These are phyloP conservation scores for Hawksworthiomyces lignivorus DNA, from an alignment of 2,329 filamentous ascomycete species.

Conservation along the genomic window DNA sequence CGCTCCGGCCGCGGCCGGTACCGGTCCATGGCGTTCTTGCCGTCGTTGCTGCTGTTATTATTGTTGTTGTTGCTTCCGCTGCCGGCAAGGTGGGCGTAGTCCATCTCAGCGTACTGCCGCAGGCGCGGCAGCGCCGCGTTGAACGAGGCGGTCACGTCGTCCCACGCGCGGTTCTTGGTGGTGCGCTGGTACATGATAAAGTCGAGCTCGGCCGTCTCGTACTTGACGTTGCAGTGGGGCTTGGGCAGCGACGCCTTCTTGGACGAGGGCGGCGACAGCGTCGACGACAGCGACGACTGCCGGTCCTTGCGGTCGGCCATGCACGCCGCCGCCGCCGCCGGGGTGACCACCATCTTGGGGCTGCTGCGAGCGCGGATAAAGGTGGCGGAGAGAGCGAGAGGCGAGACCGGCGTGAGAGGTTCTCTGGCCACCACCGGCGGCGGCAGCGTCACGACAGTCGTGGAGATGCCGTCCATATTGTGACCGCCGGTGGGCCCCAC, in stretches of 20 bases:
- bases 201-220: slow-evolving; percentile 18
- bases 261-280: background rate
- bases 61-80: background rate
- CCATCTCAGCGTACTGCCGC: slow-evolving; percentile 16
- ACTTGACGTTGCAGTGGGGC: slow-evolving; percentile 19
- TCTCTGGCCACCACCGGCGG: background rate
- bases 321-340: too few species aligned
- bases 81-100: slow-evolving; percentile 3
- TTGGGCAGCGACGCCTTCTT: slow-evolving; percentile 4
- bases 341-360: background rate
- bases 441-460: slow-evolving; percentile 13
- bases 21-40: slow-evolving; percentile 9
- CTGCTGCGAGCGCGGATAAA: background rate
- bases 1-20: slow-evolving; percentile 16
- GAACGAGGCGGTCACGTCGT: slow-evolving; percentile 16
- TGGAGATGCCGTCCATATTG: slow-evolving; percentile 5
- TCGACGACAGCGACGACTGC: background rate
- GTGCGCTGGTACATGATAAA: slow-evolving; percentile 20
- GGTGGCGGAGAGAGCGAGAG: slow-evolving; percentile 5
- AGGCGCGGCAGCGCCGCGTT: slow-evolving; percentile 16
- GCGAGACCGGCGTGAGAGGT: slow-evolving; percentile 11
- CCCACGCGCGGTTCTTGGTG: slow-evolving; percentile 17
- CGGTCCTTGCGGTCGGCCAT: slow-evolving; percentile 2
- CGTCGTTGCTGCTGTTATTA: background rate
- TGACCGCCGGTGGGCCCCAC: background rate